Evolutionary conservation across 495 filamentous ascomycete species (phyloP), one percentile per base, ranked within the genome.

Genomic region (Daldinia bambusicola): DNA sequence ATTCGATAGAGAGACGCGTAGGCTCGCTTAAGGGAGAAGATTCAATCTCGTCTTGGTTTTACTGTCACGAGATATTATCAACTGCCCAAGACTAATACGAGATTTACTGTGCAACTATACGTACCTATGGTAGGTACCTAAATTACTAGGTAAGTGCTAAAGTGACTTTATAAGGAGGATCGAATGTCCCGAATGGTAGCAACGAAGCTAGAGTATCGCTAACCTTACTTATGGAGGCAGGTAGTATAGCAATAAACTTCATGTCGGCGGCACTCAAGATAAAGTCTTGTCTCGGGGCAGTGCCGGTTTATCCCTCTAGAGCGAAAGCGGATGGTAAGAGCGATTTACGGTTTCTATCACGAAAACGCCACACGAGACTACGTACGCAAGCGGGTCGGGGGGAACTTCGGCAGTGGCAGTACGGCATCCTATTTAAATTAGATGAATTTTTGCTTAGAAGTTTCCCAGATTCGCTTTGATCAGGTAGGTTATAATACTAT

Each of bases 291-390:
- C 16, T 8, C 41, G 18, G 6, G 41, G n/a, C n/a, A n/a, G n/a
- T n/a, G n/a, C n/a, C n/a, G n/a, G n/a, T n/a, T n/a, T n/a, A 18
- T 22, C 43, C 22, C 18, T 7, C 9, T 48, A 22, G 16, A 22
- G 43, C 43, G 43, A 22, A 48, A 45, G 6, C 43, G 43, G 43
- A 48, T 1, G 0, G 43, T 10, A 18, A 4, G 20, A 48, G 18
- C 43, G 16, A 48, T 48, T 48, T 48, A 22, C 43, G 43, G 43
- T 48, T 18, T 48, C 18, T 48, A 48, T 48, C 20, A 48, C 16
- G 3, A 22, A 20, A 20, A 9, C 18, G 43, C 43, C 43, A 22
- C 43, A 48, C 18, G 20, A 4, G 18, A 48, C 43, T 48, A 48
- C 43, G 43, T 22, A 48, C 18, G 43, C 18, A 9, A 48, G 18